Evolutionary conservation across 148 eudicot genomes (phyloP).

Genomic region (Rhododendron kiyosumense): DNA sequence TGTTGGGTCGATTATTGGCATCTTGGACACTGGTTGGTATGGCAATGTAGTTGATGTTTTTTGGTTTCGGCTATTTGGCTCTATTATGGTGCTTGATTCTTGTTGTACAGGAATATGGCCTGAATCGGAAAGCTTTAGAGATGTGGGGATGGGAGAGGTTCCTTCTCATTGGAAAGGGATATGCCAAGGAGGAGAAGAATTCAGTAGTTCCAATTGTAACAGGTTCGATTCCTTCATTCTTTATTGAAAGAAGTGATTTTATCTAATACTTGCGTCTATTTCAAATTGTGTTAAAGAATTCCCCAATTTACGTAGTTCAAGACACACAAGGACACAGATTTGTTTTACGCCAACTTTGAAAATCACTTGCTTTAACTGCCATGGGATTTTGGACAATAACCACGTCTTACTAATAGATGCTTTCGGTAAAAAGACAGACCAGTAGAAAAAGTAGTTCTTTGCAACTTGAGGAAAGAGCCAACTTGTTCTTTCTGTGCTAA

Average conservation of each 20-base stretch:
- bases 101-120: constrained; percentile 38
- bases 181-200: constrained; percentile 43
- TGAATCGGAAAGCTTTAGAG: constrained; percentile 45
- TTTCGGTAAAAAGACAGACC: neutral
- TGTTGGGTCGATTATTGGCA: constrained; percentile 39
- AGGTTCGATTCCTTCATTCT: constrained; percentile 21
- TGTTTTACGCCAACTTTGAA: neutral
- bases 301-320: neutral
- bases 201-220: constrained; percentile 39
- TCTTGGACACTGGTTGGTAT: constrained; percentile 43
- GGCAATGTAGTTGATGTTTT: neutral
- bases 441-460: neutral
- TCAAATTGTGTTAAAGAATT: neutral
- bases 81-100: neutral
- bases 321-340: neutral
- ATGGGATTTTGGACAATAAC: neutral
- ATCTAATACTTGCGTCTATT: neutral
- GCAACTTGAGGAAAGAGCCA: neutral
- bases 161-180: constrained; percentile 46
- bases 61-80: neutral
- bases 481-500: neutral
- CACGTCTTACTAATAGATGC: neutral
- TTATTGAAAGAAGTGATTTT: neutral
- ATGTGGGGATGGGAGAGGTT: constrained; percentile 31
- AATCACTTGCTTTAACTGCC: neutral